A percentile compares a stretch with the other conserved stretches of the same genome.
Evolutionary conservation across 768 basidiomycete species (phyloP).

Genomic region (Amanita subjunquillea): DNA sequence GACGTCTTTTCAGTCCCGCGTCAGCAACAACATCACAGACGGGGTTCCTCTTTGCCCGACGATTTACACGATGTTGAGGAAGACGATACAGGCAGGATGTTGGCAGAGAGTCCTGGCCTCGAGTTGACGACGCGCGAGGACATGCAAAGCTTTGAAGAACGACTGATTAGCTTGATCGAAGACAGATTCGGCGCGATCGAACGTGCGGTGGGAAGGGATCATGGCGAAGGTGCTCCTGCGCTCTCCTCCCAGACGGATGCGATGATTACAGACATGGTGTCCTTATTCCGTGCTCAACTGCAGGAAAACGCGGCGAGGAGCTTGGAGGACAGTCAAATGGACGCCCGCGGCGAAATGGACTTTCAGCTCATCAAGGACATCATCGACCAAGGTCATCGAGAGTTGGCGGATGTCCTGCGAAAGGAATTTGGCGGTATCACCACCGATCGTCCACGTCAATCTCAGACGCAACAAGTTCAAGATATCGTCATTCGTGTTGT

Average conservation of each 20-base stretch:
- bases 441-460: slow-evolving; percentile 20
- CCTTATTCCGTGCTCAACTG: slow-evolving; percentile 58
- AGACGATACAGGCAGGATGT: slow-evolving; percentile 20
- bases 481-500: slow-evolving; percentile 32
- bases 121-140: slow-evolving; percentile 43
- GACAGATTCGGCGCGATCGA: slow-evolving; percentile 52
- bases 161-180: slow-evolving; percentile 55
- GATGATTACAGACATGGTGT: slow-evolving; percentile 55
- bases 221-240: slow-evolving; percentile 9
- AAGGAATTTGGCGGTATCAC: slow-evolving; percentile 46
- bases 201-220: slow-evolving; percentile 21
- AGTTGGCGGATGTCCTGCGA: slow-evolving; percentile 46
- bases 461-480: slow-evolving; percentile 9
- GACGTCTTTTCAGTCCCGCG: slow-evolving; percentile 25
- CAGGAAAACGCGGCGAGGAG: slow-evolving; percentile 50
- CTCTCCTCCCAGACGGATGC: slow-evolving; percentile 42
- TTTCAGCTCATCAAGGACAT: slow-evolving; percentile 65
- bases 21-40: slow-evolving; percentile 24
- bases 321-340: slow-evolving; percentile 52
- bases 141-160: slow-evolving; percentile 48
- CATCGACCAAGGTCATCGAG: slow-evolving; percentile 57
- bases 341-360: slow-evolving; percentile 70
- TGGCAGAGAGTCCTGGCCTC: slow-evolving; percentile 3
- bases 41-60: slow-evolving; percentile 49
- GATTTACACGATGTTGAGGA: slow-evolving; percentile 34